Evolutionary conservation across 192 early-diverging fungal genomes (phyloP).

Genomic region (Spizellomyces punctatus): DNA sequence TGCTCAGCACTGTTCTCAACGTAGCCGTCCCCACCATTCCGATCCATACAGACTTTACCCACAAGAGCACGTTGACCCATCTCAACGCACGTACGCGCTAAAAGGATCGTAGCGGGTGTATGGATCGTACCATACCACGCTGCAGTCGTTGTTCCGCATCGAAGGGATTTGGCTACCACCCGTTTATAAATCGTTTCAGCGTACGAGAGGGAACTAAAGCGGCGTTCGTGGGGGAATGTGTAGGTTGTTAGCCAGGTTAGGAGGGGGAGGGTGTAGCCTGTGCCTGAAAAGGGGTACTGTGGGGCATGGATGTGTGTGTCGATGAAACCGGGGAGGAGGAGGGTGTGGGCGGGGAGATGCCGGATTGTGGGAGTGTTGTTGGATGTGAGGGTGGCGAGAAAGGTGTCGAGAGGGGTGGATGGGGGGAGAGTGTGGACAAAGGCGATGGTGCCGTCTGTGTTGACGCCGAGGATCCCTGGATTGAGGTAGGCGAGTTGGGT

Average conservation of each 20-base stretch:
- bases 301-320: slow-evolving; percentile 96
- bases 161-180: slow-evolving; percentile 69
- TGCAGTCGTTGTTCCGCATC: slow-evolving; percentile 87
- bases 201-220: slow-evolving; percentile 68
- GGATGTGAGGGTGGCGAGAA: background rate
- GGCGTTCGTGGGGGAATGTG: slow-evolving; percentile 85
- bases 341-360: slow-evolving; percentile 49
- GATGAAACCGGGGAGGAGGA: slow-evolving; percentile 87
- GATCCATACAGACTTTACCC: slow-evolving; percentile 97
- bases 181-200: slow-evolving; percentile 69
- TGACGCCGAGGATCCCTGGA: slow-evolving; percentile 68
- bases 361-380: background rate
- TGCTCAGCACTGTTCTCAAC: slow-evolving; percentile 68
- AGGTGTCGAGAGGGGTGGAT: background rate
- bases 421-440: slow-evolving; percentile 42
- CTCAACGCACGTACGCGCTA: slow-evolving; percentile 70
- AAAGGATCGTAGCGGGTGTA: slow-evolving; percentile 66
- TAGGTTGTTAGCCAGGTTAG: slow-evolving; percentile 89
- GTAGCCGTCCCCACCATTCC: slow-evolving; percentile 79
- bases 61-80: slow-evolving; percentile 92
- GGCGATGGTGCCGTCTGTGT: slow-evolving; percentile 64
- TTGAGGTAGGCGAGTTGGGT: slow-evolving; percentile 68
- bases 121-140: slow-evolving; percentile 94
- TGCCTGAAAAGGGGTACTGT: slow-evolving; percentile 86
- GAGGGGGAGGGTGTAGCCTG: slow-evolving; percentile 86